phyloP scores from a whole-genome alignment of 2,329 filamentous ascomycete genomes.

The Thermoascus crustaceus region DNA sequence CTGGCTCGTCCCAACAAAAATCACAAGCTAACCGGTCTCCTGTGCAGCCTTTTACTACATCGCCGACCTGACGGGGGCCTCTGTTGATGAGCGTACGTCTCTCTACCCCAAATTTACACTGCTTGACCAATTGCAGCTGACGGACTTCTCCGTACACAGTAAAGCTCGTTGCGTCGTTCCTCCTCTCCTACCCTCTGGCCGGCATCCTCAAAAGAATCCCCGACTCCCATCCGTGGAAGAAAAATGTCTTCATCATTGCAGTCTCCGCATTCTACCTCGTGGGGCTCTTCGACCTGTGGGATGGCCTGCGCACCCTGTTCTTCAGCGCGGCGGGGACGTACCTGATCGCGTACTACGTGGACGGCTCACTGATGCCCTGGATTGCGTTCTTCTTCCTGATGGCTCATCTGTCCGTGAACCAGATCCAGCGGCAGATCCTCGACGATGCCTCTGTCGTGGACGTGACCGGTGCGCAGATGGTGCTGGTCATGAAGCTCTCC shows the following conservation, averaged over 20 bases:
- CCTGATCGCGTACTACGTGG: conserved; percentile 70
- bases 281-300: conserved; percentile 88
- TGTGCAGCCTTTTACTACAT: conserved; percentile 46
- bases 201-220: conserved; percentile 83
- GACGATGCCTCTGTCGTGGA: conserved; percentile 63
- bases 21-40: conserved; percentile 1
- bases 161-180: conserved; percentile 84
- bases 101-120: conserved; percentile 4
- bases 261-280: conserved; percentile 85
- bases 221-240: conserved; percentile 70
- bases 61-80: conserved; percentile 51
- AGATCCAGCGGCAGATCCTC: conserved; percentile 70
- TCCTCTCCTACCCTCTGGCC: conserved; percentile 86
- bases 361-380: conserved; percentile 96
- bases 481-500: conserved; percentile 92
- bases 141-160: conserved; percentile 50
- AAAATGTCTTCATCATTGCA: conserved; percentile 78
- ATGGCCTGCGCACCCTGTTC: conserved; percentile 67
- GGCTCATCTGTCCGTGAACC: conserved; percentile 87
- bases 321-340: conserved; percentile 76
- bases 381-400: conserved; percentile 88
- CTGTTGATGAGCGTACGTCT: conserved; percentile 55
- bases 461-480: conserved; percentile 95
- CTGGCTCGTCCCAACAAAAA: conserved; percentile 1
- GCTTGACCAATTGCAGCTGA: neutral